Evolutionary conservation across 1,284 basidiomycete species (phyloP).

Genomic region (Papiliotrema nemorosa): DNA sequence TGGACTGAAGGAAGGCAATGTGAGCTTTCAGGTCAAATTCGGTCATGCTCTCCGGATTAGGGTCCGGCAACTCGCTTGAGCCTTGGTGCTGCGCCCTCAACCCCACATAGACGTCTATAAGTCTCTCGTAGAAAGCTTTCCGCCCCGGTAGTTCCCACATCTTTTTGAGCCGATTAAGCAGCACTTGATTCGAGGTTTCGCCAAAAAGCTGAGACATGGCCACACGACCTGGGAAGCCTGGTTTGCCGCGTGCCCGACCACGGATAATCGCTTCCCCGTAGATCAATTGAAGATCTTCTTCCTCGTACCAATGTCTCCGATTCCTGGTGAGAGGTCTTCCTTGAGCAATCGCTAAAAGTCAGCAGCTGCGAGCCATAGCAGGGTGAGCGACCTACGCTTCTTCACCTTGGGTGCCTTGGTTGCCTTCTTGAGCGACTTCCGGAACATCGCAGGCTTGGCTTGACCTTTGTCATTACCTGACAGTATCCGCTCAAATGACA

Average conservation of each 20-base stretch:
- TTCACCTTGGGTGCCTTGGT: neutral
- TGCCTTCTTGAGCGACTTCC: no score
- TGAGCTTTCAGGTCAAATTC: slow-evolving; percentile 75
- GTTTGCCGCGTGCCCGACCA: slow-evolving; percentile 59
- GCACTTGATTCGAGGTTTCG: slow-evolving; percentile 39
- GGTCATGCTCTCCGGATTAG: slow-evolving; percentile 61
- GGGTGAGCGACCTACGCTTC: neutral
- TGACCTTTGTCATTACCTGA: no score
- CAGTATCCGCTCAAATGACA: slow-evolving; percentile 7
- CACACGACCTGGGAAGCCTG: slow-evolving; percentile 38
- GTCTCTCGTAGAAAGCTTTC: slow-evolving; percentile 68
- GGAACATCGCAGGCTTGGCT: no score
- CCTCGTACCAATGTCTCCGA: slow-evolving; percentile 75
- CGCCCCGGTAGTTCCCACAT: slow-evolving; percentile 63
- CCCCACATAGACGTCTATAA: slow-evolving; percentile 76
- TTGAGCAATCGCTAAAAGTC: slow-evolving; percentile 6
- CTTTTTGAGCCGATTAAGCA: slow-evolving; percentile 44
- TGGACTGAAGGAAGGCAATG: slow-evolving; percentile 69
- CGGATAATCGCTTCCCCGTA: slow-evolving; percentile 79
- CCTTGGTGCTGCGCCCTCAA: slow-evolving; percentile 71
- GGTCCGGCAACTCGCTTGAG: slow-evolving; percentile 65
- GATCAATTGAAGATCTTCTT: slow-evolving; percentile 79
- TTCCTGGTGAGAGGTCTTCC: slow-evolving; percentile 43
- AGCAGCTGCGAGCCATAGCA: neutral
- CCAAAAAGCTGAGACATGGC: slow-evolving; percentile 65